Evolutionary conservation across 2,329 filamentous ascomycete genomes (phyloP).

Genomic region (Colletotrichum falcatum): DNA sequence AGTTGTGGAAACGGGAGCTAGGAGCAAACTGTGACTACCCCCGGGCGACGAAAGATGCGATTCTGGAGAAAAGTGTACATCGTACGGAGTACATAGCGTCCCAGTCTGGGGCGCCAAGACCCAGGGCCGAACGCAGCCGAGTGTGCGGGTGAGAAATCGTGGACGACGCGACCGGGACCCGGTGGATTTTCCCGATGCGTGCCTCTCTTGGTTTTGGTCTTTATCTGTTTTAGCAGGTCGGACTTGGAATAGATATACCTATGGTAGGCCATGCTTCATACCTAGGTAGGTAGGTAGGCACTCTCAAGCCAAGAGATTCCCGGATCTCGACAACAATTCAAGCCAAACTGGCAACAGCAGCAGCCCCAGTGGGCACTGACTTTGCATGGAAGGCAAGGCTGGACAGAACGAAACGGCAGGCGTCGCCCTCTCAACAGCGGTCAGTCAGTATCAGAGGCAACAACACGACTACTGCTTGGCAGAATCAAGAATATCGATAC

Average conservation of each 20-base stretch:
- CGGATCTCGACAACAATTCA: background rate
- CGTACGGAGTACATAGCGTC: background rate
- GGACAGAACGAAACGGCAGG: background rate
- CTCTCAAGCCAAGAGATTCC: background rate
- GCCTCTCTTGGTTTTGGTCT: background rate
- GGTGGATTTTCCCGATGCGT: slow-evolving; percentile 14
- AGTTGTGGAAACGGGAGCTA: slow-evolving; percentile 22
- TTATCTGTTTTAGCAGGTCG: background rate
- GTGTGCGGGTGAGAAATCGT: slow-evolving; percentile 20
- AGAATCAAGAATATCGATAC: background rate
- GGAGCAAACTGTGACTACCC: background rate
- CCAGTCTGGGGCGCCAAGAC: background rate
- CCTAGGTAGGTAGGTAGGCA: too few species aligned
- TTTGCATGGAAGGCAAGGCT: background rate
- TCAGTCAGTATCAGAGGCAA: background rate
- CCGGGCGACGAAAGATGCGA: background rate
- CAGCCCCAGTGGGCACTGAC: background rate
- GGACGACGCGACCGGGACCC: slow-evolving; percentile 17
- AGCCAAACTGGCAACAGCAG: background rate
- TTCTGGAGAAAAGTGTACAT: background rate
- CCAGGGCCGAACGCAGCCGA: slow-evolving; percentile 24
- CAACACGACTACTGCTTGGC: background rate
- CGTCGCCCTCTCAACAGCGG: background rate
- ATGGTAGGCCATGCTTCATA: background rate
- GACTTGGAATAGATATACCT: background rate